Evolutionary conservation across 2,329 filamentous ascomycete genomes (phyloP).

Genomic region (Fusarium protoensiforme): DNA sequence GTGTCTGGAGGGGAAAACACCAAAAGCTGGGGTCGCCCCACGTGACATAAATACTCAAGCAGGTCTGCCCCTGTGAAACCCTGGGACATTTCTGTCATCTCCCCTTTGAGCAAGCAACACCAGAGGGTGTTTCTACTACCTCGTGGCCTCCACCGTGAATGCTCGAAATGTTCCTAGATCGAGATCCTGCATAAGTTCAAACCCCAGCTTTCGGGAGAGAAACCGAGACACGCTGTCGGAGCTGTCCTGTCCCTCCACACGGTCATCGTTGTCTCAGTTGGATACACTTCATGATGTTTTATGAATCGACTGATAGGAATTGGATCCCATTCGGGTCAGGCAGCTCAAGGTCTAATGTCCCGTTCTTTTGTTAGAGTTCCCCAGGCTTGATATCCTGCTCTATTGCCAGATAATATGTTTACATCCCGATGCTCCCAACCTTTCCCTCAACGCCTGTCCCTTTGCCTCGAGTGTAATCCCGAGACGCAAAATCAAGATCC

Average conservation of each 20-base stretch:
- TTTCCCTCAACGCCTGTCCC: conserved; percentile 29
- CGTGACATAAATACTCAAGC: conserved; percentile 13
- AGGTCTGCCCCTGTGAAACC: accelerated
- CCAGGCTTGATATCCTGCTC: not conserved
- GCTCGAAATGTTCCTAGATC: not conserved
- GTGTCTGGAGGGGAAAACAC: conserved; percentile 6
- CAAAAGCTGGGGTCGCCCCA: not conserved
- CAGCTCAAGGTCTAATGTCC: not conserved
- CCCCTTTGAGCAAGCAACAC: not conserved
- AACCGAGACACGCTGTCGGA: not conserved
- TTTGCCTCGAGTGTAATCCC: not conserved
- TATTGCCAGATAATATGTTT: conserved; percentile 1
- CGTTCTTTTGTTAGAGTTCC: not conserved
- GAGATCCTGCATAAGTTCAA: not conserved
- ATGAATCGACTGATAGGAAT: not conserved
- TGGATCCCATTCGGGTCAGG: not conserved
- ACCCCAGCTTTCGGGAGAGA: conserved; percentile 1
- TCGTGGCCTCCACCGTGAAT: conserved; percentile 7
- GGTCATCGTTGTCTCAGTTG: not conserved
- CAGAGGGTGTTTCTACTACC: not conserved
- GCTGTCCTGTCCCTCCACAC: not conserved
- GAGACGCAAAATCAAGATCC: not conserved
- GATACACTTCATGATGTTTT: not conserved
- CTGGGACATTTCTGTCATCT: conserved; percentile 11
- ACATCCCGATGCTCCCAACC: not conserved